Conservation (phyloP, 1,139 yeast species). For the Hyphopichia wangnamkhiaoensis region DNA sequence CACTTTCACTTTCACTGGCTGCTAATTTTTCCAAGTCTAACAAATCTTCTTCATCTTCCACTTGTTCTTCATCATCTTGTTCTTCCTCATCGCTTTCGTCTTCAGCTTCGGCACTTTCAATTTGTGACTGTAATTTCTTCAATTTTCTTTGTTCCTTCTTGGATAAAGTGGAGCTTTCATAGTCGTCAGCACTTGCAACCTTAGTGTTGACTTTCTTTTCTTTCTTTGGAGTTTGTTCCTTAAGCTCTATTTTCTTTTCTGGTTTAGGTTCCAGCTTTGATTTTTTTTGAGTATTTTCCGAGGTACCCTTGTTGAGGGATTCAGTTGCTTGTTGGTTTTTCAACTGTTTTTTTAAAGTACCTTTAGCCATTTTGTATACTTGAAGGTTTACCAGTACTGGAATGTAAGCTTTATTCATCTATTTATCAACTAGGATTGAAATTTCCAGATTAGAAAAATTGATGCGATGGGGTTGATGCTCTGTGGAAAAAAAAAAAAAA, state of each 20-base stretch:
- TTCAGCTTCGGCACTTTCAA: slow-evolving; percentile 27
- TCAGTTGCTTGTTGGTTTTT: slow-evolving; percentile 30
- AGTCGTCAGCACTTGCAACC: slow-evolving; percentile 30
- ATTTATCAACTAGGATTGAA: not conserved
- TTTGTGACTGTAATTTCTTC: slow-evolving; percentile 46
- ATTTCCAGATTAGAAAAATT: slow-evolving; percentile 1
- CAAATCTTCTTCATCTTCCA: slow-evolving; percentile 33
- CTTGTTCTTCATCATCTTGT: slow-evolving; percentile 31
- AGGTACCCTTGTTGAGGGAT: slow-evolving; percentile 25
- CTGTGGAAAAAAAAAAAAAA: not conserved
- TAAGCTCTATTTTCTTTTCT: too few relatives aligned
- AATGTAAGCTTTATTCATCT: not conserved
- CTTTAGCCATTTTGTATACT: slow-evolving; percentile 28
- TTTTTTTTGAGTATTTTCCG: slow-evolving; percentile 19
- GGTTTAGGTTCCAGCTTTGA: slow-evolving; percentile 6
- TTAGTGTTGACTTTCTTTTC: slow-evolving; percentile 18
- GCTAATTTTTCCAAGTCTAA: slow-evolving; percentile 59
- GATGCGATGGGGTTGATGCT: slow-evolving; percentile 5
- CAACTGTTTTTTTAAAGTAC: slow-evolving; percentile 37
- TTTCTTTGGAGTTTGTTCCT: too few relatives aligned
- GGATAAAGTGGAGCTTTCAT: slow-evolving; percentile 50
- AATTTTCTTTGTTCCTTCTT: slow-evolving; percentile 66
- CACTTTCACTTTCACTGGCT: slow-evolving; percentile 49
- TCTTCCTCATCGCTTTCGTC: slow-evolving; percentile 25
- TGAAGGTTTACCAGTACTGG: not conserved